Evolutionary conservation across 176 grass and related monocot species (phyloP), one percentile per base, ranked within the genome.

Genomic region (Tuctoria greenei): DNA sequence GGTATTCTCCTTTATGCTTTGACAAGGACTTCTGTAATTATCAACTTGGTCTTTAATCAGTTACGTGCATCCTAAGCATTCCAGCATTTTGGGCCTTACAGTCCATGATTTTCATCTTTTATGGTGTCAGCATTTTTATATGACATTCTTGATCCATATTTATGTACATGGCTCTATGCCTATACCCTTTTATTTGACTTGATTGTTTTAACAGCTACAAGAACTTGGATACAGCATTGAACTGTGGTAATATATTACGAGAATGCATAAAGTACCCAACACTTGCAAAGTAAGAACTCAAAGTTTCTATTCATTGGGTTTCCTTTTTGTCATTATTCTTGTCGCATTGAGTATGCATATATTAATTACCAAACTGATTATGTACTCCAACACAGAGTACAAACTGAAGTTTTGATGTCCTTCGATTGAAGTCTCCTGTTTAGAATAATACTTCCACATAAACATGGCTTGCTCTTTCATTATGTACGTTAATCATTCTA

Each of bases 201-300:
- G 15, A 1, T 57, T 85, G 10, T 56, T 80, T n/a, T 61, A 61
- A 45, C 87, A 99, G 96, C 85, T 99, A 99, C 73, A 99, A 95
- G 71, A 99, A 99, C 74, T 82, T 93, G 81, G 96, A 99, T 67
- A 75, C 95, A 86, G 91, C 95, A 24, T 92, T 99, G 87, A 99
- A 88, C 78, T 99, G 95, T 83, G 95, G 95, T 65, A 99, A 90
- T 72, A 99, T 99, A 87, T 80, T 99, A 69, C 80, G 95, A 90
- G 95, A 99, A 81, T 99, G 95, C 75, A 95, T 95, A 69, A 99
- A 99, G 55, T 92, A 95, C 84, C 89, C 89, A 71, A 84, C 85
- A 52, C 92, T 99, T 82, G 87, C 95, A 74, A 99, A 92, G 96
- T 99, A 99, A 99, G 86, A 37, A 50, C 68, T 64, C 68, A 70